Evolutionary conservation across 2,329 filamentous ascomycete species (phyloP).

Genomic region (Stachybotrys chartarum): DNA sequence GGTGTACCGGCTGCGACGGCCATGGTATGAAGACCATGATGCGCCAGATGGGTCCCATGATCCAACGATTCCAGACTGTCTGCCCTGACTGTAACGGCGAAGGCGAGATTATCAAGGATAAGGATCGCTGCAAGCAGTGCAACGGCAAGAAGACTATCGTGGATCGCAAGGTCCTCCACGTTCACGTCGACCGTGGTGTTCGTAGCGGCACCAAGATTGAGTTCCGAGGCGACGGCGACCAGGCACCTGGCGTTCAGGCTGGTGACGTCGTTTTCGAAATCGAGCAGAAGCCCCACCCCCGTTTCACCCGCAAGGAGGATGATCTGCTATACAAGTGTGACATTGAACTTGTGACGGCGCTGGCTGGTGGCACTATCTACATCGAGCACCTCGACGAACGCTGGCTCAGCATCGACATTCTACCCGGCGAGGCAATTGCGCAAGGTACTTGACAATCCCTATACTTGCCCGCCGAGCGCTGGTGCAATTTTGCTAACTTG

Average conservation of each 20-base stretch:
- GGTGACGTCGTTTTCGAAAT: conserved; percentile 99
- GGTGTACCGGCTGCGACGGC: conserved; percentile 84
- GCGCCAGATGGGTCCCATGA: conserved; percentile 99
- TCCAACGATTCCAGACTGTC: conserved; percentile 98
- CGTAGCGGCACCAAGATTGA: conserved; percentile 93
- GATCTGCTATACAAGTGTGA: conserved; percentile 93
- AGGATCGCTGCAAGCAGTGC: conserved; percentile 96
- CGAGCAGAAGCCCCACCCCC: conserved; percentile 94
- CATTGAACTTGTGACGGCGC: conserved; percentile 89
- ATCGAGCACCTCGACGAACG: conserved; percentile 96
- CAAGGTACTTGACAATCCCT: conserved; percentile 57
- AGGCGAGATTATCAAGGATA: conserved; percentile 92
- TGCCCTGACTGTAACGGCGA: conserved; percentile 98
- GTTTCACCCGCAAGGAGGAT: conserved; percentile 94
- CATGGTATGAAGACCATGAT: conserved; percentile 99
- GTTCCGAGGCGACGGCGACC: conserved; percentile 94
- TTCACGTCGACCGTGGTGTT: conserved; percentile 93
- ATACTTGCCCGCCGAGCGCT: not conserved
- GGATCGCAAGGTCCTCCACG: conserved; percentile 95
- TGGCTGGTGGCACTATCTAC: conserved; percentile 84
- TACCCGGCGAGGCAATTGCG: conserved; percentile 89
- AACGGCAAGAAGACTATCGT: conserved; percentile 96
- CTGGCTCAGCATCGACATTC: conserved; percentile 90
- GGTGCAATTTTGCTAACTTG: conserved; percentile 10
- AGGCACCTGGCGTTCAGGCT: conserved; percentile 84